Conservation (phyloP, 108 stramenopile species). For the Seminavis robusta region DNA sequence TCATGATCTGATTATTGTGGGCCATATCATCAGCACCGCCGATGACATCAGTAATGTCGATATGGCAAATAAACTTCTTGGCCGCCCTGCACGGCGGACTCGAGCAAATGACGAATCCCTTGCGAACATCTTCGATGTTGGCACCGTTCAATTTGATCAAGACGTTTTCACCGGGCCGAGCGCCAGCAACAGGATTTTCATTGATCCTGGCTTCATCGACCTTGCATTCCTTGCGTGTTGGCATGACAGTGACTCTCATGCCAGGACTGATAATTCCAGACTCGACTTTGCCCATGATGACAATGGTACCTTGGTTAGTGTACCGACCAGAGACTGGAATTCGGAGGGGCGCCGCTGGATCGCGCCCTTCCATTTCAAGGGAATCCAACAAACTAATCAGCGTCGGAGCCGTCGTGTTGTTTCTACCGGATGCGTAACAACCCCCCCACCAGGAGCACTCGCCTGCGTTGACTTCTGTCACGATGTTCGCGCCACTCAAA, state of each 20-base stretch:
- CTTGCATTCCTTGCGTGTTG: conserved; percentile 83
- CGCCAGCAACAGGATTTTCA: conserved; percentile 82
- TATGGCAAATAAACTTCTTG: conserved; percentile 79
- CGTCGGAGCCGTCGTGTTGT: conserved; percentile 86
- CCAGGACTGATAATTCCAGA: conserved; percentile 88
- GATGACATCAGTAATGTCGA: conserved; percentile 82
- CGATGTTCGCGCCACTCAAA: conserved; percentile 94
- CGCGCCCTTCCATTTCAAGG: conserved; percentile 79
- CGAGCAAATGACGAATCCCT: conserved; percentile 95
- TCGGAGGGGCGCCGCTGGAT: conserved; percentile 84
- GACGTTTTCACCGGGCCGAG: conserved; percentile 99
- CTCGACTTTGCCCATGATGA: conserved; percentile 97
- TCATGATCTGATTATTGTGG: conserved; percentile 94
- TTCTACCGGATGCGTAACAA: conserved; percentile 61
- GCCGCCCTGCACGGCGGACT: conserved; percentile 82
- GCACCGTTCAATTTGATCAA: conserved; percentile 87
- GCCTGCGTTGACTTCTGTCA: conserved; percentile 81
- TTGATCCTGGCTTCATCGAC: conserved; percentile 93
- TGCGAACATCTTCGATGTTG: conserved; percentile 89
- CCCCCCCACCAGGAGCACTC: conserved; percentile 94
- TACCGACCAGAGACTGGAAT: conserved; percentile 96
- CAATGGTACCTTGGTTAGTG: conserved; percentile 95
- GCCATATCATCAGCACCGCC: too few species aligned
- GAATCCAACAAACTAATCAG: conserved; percentile 85
- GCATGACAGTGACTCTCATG: conserved; percentile 91